Percentiles rank a stretch among this genome's conserved stretches.
phyloP scores from a whole-genome alignment of 257 asterid species.

The Cordia subcordata region DNA sequence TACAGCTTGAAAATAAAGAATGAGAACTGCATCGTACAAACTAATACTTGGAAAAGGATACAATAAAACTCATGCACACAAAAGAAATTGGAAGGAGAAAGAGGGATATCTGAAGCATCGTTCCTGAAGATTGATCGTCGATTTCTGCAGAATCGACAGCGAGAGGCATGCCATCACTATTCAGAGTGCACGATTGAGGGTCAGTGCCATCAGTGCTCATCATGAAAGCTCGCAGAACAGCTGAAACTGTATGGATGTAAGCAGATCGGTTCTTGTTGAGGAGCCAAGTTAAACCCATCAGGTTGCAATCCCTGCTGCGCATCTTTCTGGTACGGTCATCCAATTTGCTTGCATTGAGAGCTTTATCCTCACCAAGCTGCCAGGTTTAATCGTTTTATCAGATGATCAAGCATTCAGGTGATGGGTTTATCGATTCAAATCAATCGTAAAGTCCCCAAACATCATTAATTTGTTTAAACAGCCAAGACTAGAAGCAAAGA shows the following conservation, averaged over 20 bases:
- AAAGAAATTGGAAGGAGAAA: conserved; percentile 29
- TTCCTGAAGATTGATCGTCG: conserved; percentile 49
- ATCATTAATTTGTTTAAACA: too few relatives aligned
- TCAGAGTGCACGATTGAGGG: conserved; percentile 61
- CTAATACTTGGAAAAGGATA: conserved; percentile 22
- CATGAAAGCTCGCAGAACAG: conserved; percentile 86
- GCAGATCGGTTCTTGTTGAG: conserved; percentile 66
- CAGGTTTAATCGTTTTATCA: neutral
- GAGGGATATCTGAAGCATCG: conserved; percentile 14
- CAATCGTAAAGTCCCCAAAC: too few relatives aligned
- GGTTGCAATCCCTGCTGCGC: conserved; percentile 67
- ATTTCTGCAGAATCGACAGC: conserved; percentile 90
- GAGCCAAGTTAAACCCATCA: conserved; percentile 94
- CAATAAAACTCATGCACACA: conserved; percentile 23
- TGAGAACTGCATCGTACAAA: conserved; percentile 16
- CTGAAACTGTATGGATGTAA: conserved; percentile 71
- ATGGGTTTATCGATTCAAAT: too few relatives aligned
- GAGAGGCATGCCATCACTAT: conserved; percentile 82
- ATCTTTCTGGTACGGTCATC: conserved; percentile 51
- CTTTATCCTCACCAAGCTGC: conserved; percentile 59
- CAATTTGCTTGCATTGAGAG: conserved; percentile 32
- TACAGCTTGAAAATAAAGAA: conserved; percentile 16
- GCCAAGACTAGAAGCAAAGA: too few relatives aligned
- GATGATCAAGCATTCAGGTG: conserved; percentile 2
- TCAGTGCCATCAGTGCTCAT: conserved; percentile 36